Conservation (phyloP, 1,284 basidiomycete genomes). For the Sanguinoderma infundibulare region DNA sequence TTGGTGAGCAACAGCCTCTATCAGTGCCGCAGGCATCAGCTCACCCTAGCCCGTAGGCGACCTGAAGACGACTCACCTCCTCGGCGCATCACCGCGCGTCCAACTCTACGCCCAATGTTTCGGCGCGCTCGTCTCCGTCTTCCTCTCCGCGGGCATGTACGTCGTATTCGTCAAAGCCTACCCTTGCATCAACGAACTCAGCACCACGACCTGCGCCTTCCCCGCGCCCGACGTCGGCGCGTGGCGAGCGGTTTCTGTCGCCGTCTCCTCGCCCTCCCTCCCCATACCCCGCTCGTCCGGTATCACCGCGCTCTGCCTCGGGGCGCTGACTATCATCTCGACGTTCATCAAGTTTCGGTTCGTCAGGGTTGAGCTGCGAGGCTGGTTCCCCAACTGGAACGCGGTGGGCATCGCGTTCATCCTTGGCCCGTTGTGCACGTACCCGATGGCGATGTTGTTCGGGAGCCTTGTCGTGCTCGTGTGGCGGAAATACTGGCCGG, state of each 20-base stretch:
- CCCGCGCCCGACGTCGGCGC: slow-evolving; percentile 61
- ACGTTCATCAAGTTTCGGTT: slow-evolving; percentile 26
- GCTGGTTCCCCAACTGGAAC: slow-evolving; percentile 31
- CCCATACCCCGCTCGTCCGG: slow-evolving; percentile 62
- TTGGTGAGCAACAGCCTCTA: slow-evolving; percentile 18
- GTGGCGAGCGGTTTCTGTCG: slow-evolving; percentile 66
- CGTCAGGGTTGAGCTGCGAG: slow-evolving; percentile 13
- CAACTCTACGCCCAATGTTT: slow-evolving; percentile 68
- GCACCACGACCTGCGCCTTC: slow-evolving; percentile 32
- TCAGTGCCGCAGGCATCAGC: too few relatives aligned
- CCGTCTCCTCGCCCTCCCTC: slow-evolving; percentile 51
- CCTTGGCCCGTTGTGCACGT: slow-evolving; percentile 29
- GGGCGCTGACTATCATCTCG: slow-evolving; percentile 26
- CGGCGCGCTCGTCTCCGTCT: slow-evolving; percentile 61
- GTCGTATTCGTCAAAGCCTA: slow-evolving; percentile 67
- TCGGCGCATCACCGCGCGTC: slow-evolving; percentile 68
- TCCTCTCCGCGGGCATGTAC: slow-evolving; percentile 61
- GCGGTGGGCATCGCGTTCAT: slow-evolving; percentile 31
- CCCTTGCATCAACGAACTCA: slow-evolving; percentile 57
- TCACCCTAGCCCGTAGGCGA: slow-evolving; percentile 61
- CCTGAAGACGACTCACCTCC: slow-evolving; percentile 72
- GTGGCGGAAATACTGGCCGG: slow-evolving; percentile 24
- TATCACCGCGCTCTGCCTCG: slow-evolving; percentile 62
- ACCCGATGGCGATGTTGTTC: slow-evolving; percentile 31
- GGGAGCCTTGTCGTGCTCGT: slow-evolving; percentile 23